Percentiles rank a stretch among this genome's conserved stretches.
Conservation (phyloP, 2,329 filamentous ascomycete species). For the Cladosporium oxysporum region DNA sequence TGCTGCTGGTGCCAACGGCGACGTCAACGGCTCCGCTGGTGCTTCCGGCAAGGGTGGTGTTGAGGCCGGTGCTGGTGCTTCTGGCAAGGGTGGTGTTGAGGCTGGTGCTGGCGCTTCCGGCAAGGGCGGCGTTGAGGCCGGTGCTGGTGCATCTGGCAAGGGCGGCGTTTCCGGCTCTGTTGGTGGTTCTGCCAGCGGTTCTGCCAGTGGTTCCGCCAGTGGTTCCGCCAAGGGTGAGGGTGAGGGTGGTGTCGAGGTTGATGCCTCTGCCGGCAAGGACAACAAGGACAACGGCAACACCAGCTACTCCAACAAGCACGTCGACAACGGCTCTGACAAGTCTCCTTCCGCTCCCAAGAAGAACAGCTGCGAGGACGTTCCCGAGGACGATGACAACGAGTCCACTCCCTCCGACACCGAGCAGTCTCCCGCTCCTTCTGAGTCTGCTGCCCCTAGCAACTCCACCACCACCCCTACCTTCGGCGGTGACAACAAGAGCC, state of each 20-base stretch:
- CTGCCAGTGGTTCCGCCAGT: conserved; percentile 2
- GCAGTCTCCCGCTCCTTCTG: background rate
- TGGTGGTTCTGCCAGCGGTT: conserved; percentile 4
- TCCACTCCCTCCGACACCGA: conserved; percentile 3
- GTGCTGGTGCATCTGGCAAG: background rate
- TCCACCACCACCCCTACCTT: background rate
- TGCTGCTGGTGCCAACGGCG: conserved; percentile 2
- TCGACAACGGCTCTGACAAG: background rate
- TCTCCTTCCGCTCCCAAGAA: conserved; percentile 1
- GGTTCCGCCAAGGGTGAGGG: background rate
- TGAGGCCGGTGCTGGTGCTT: background rate
- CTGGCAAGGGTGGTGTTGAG: background rate
- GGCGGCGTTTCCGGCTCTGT: conserved; percentile 12
- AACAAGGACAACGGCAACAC: conserved; percentile 8
- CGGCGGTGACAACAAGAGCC: background rate
- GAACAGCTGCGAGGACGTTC: conserved; percentile 1
- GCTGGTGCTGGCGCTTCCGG: background rate
- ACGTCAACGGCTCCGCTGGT: background rate
- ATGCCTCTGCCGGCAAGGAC: conserved; percentile 8
- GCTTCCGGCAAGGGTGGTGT: background rate
- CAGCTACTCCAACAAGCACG: conserved; percentile 2
- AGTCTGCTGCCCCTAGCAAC: background rate
- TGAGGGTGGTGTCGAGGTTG: background rate
- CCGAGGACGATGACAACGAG: conserved; percentile 1
- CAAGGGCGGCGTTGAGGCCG: background rate